Evolutionary conservation across 192 early-diverging fungal genomes (phyloP), one percentile per base, ranked within the genome.

Genomic region (Linnemannia elongata): DNA sequence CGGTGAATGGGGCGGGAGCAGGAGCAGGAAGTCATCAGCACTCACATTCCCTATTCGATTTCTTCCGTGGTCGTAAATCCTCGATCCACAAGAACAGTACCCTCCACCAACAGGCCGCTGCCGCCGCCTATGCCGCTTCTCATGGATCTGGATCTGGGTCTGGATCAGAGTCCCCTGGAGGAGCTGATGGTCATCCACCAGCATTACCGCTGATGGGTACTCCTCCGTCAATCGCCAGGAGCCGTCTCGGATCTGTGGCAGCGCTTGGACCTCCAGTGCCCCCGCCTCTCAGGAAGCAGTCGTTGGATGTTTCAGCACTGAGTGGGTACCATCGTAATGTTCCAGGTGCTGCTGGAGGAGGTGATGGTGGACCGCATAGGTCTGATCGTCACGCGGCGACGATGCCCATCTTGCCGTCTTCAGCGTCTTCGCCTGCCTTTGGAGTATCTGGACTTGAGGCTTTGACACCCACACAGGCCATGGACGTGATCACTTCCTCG

Each of bases 1-100:
- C 60, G 2, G 35, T 0, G 38, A n/a, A 38, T 24, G 44, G 49
- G 20, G 39, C 13, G 13, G 69, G 27, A 70, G n/a, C 70, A 12
- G 36, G 38, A 27, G 30, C 17, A 30, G n/a, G 55, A 10, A 33
- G 77, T 17, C 68, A 78, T 68, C 81, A 82, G 33, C 76, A 74
- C 1, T 57, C 55, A 8, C 69, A 77, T 12, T 81, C 79, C 8
- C 27, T 87, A 13, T 78, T 87, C 41, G 85, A 87, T 44, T 87
- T 81, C 69, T 81, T 87, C 30, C 75, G 80, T 0, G 60, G 60
- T 17, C 69, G 80, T 0, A 87, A 81, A 42, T 57, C 75, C 0
- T 81, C 85, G 1, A 57, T 81, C 13, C 49, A 79, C 13, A 87
- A 76, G 68, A 70, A 74, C 36, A 55, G n/a, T 54, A 36, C 70